Base-by-base conservation (phyloP, 352 stramenopile genomes). In the Pythium diclinum region DNA sequence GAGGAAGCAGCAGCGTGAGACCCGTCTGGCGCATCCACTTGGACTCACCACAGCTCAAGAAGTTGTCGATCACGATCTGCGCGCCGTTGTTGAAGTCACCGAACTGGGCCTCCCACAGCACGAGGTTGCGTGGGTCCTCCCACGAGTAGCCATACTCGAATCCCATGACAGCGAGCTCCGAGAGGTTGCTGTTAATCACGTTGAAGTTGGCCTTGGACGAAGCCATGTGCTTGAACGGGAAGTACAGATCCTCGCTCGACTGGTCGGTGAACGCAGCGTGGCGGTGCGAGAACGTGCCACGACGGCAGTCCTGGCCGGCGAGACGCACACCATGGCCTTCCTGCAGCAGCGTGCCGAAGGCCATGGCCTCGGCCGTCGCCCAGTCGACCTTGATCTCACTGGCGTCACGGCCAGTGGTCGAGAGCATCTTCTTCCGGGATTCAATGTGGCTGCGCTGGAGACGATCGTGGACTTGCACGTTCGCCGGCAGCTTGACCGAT, bases 61-160 rank as follows among this genome's bases (percentile, higher is more conserved):
- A 96, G 59, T 91, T 83, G 61, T 97, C 89, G 59, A 97, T 95
- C 52, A 96, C 81, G 40, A 92, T 92, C 61, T 97, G 89, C 32
- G 86, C 89, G 28, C 84, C 82, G 56, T 97, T 97, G 75, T 86
- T 85, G 53, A 96, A 97, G 69, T 97, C 89, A 13, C 89, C 89
- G 56, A 97, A 97, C 63, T 97, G 89, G 9, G 89, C 89, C 53
- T 97, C 89, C 89, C 89, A 97, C n/a, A 97, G 78, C 46, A 91
- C 78, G 19, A 97, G 64, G 66, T 88, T 90, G 25, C 75, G 58
- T 5, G 87, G 85, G 60, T 88, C 83, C 59, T 96, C 88, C 63
- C 90, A 88, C 32, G 83, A 94, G 73, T 97, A 97, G 16, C 89
- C 89, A 59, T 95, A 94, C 68, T 97, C 89, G 52, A 92, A 97